Evolutionary conservation across 108 stramenopile species (phyloP).

Genomic region (Seminavis robusta): DNA sequence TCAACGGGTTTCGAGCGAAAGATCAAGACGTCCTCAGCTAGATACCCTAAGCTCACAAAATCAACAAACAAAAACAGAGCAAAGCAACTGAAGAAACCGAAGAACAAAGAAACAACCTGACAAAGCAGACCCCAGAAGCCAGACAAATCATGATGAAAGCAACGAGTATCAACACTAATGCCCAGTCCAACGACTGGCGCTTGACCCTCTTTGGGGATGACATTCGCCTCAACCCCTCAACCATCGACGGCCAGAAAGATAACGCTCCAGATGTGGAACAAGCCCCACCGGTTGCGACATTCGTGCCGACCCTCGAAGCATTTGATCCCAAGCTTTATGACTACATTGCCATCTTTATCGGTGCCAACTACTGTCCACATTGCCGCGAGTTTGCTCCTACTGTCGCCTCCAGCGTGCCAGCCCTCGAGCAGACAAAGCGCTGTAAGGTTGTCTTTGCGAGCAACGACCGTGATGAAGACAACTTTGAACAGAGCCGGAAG

Average conservation of each 20-base stretch:
- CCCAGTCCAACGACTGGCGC: slow-evolving; percentile 28
- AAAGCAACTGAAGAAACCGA: not conserved
- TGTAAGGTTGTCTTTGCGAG: slow-evolving; percentile 49
- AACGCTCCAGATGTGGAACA: slow-evolving; percentile 3
- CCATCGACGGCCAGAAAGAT: not conserved
- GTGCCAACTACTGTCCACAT: slow-evolving; percentile 46
- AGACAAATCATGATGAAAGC: slow-evolving; percentile 11
- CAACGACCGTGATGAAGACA: slow-evolving; percentile 34
- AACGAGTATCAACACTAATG: too few relatives aligned
- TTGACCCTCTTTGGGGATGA: slow-evolving; percentile 18
- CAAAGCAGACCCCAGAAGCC: not conserved
- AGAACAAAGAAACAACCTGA: not conserved
- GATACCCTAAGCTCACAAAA: too few relatives aligned
- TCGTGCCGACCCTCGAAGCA: slow-evolving; percentile 13
- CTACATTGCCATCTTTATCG: slow-evolving; percentile 35
- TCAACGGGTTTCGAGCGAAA: too few relatives aligned
- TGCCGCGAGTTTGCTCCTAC: slow-evolving; percentile 38
- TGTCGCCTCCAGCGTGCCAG: slow-evolving; percentile 6
- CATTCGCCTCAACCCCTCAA: slow-evolving; percentile 15
- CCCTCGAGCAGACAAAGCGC: slow-evolving; percentile 9
- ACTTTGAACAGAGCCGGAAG: slow-evolving; percentile 16
- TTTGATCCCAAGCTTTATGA: slow-evolving; percentile 11
- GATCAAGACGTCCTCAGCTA: too few relatives aligned
- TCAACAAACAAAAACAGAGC: not conserved
- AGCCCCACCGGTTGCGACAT: not conserved